Evolutionary conservation across 148 eudicot genomes (phyloP).

Genomic region (Cornus florida): DNA sequence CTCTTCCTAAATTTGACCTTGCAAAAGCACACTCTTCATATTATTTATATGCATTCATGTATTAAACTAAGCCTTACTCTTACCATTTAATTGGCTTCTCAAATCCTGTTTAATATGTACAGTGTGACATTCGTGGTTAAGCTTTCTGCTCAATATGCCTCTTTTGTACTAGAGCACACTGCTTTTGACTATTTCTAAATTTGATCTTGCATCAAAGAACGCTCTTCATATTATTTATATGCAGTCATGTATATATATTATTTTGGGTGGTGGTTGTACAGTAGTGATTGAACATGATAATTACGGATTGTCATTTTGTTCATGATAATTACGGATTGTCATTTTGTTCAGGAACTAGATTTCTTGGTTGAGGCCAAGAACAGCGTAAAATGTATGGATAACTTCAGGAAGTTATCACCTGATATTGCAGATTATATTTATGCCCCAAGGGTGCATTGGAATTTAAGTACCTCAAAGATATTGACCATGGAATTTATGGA

Average conservation of each 20-base stretch:
- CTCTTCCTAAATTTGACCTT: background rate
- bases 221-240: background rate
- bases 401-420: slow-evolving; percentile 86
- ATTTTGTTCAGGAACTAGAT: slow-evolving; percentile 77
- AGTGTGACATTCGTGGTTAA: background rate
- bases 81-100: background rate
- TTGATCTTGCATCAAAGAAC: background rate
- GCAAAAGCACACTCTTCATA: background rate
- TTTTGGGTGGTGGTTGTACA: background rate
- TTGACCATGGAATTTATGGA: slow-evolving; percentile 95
- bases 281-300: background rate
- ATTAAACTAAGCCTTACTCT: too few relatives aligned
- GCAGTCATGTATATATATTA: too few relatives aligned
- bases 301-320: slow-evolving; percentile 25
- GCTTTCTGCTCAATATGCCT: slow-evolving; percentile 2
- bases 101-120: background rate
- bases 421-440: slow-evolving; percentile 82
- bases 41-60: background rate
- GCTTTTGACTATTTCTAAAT: background rate
- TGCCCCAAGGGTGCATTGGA: slow-evolving; percentile 81
- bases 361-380: slow-evolving; percentile 89
- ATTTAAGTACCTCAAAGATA: slow-evolving; percentile 79
- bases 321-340: slow-evolving; percentile 25
- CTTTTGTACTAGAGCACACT: background rate
- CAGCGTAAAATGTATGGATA: slow-evolving; percentile 81